Evolutionary conservation across 2,329 filamentous ascomycete genomes (phyloP), one percentile per base, ranked within the genome.

Genomic region (Tolypocladium amazonense): DNA sequence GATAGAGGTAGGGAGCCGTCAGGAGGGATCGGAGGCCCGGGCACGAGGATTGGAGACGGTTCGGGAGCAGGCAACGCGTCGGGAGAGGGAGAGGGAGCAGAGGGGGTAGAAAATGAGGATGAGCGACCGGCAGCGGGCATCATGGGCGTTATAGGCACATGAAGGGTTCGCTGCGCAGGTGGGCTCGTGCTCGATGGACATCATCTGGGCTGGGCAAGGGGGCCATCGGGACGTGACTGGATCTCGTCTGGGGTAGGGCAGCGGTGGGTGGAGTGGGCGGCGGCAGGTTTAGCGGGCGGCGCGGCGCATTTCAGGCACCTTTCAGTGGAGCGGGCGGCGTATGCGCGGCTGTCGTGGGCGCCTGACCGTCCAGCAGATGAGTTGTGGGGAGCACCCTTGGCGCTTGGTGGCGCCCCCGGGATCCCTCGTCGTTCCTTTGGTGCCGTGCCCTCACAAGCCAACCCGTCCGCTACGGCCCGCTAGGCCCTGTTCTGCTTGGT

Each of bases 61-160:
- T 23, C 38, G 30, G 45, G 20, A 37, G 60, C 35, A n/a, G n/a
- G n/a, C n/a, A n/a, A n/a, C n/a, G n/a, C n/a, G n/a, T n/a, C n/a
- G n/a, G n/a, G n/a, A n/a, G n/a, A n/a, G 27, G 57, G 18, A 56
- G 55, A 50, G 45, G 58, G 23, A 56, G 58, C 25, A 43, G 27
- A 41, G 27, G 33, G 33, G 37, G 43, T 25, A 39, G 56, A 37
- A 41, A 39, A 30, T 27, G 58, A 59, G 45, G 56, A 38, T 38
- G 45, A 37, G 25, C 57, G 37, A 9, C 23, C 38, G 27, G 50
- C 52, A 30, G 58, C 39, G 58, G 60, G 58, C 63, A 64, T 64
- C 56, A 63, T 56, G 61, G 35, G 56, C 54, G 54, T 56, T 54
- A 43, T 43, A 23, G 38, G 50, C 56, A 52, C 59, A 45, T 30